phyloP scores from a whole-genome alignment of 257 asterid genomes.

The Solanum ossicruentum region DNA sequence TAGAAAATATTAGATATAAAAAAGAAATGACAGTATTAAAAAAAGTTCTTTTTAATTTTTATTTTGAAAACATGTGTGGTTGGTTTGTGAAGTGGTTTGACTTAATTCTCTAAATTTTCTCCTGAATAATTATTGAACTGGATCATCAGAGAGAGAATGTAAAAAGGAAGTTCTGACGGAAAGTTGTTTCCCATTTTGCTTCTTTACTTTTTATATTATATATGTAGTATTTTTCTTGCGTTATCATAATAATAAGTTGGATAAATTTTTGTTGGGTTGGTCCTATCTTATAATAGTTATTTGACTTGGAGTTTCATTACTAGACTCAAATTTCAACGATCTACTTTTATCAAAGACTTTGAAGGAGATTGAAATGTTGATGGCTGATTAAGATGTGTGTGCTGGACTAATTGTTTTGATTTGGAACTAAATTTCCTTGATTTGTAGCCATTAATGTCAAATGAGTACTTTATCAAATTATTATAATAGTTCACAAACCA shows the following conservation, averaged over 20 bases:
- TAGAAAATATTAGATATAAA: too few relatives aligned
- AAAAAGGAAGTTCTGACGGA: not conserved
- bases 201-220: not conserved
- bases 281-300: not conserved
- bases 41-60: not conserved
- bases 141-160: constrained; percentile 12
- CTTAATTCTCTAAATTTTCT: constrained; percentile 10
- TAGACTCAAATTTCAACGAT: not conserved
- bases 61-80: not conserved
- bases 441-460: not conserved
- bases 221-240: not conserved
- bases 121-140: constrained; percentile 15
- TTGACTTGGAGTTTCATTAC: not conserved
- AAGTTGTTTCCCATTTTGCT: not conserved
- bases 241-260: not conserved
- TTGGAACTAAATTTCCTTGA: not conserved
- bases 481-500: too few relatives aligned
- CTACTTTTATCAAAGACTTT: not conserved
- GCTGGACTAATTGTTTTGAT: not conserved
- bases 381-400: not conserved
- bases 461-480: not conserved
- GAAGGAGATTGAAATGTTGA: not conserved
- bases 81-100: constrained; percentile 19
- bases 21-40: too few relatives aligned
- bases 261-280: not conserved